A percentile compares a stretch with the other conserved stretches of the same genome.
phyloP scores from a whole-genome alignment of 164 flowering plant genomes.

The Tetrastigma voinierianum region DNA sequence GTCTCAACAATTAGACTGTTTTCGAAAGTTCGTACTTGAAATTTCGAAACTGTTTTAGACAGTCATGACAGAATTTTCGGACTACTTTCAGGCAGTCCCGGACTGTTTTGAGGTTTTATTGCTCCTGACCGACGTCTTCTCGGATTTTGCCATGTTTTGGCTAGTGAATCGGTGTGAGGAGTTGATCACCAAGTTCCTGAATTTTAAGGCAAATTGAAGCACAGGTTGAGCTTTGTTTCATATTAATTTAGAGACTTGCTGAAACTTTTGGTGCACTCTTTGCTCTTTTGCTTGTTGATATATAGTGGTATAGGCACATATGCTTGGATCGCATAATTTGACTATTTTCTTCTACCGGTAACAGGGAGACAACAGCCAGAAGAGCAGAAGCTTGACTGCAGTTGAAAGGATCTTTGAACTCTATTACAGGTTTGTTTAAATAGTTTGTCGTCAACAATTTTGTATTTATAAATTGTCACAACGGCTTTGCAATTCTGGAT shows the following conservation, averaged over 20 bases:
- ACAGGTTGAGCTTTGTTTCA: conserved; percentile 56
- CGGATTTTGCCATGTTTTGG: too few relatives aligned
- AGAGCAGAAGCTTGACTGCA: conserved; percentile 96
- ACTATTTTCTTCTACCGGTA: conserved; percentile 10
- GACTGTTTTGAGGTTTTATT: too few relatives aligned
- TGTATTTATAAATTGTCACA: neutral
- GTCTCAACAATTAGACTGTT: too few relatives aligned
- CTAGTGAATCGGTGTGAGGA: conserved; percentile 95
- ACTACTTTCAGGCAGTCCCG: too few relatives aligned
- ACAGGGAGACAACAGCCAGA: conserved; percentile 89
- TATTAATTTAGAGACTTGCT: neutral
- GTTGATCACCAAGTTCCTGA: conserved; percentile 94
- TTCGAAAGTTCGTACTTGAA: too few relatives aligned
- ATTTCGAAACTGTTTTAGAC: too few relatives aligned
- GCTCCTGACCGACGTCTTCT: too few relatives aligned
- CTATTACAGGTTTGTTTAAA: conserved; percentile 73
- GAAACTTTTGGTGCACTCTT: neutral
- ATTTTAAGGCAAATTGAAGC: conserved; percentile 97
- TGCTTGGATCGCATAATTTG: neutral
- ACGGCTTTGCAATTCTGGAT: neutral
- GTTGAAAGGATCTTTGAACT: conserved; percentile 87
- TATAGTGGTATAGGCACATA: neutral
- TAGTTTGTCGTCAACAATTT: conserved; percentile 8
- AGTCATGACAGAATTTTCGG: too few relatives aligned
- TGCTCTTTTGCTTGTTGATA: neutral